Conservation (phyloP, 164 flowering plant genomes). For the Umbilicus rupestris region DNA sequence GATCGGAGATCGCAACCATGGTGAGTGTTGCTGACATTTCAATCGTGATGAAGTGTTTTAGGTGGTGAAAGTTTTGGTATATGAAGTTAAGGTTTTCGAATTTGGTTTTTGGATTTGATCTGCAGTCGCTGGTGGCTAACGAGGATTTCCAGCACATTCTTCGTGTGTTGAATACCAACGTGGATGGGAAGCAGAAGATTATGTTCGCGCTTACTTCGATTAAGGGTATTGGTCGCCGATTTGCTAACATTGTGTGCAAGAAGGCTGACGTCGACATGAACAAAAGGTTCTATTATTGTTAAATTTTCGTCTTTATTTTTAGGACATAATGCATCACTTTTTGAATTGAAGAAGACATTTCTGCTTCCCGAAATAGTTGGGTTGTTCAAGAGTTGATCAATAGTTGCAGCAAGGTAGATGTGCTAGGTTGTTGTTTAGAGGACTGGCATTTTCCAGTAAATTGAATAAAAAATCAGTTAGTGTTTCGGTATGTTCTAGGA, state of each 20-base stretch:
- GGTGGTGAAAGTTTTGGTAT: background rate
- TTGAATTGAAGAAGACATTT: no score
- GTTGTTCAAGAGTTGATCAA: no score
- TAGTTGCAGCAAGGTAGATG: no score
- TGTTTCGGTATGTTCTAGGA: no score
- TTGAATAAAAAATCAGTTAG: no score
- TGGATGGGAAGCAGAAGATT: conserved; percentile 8
- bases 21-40: background rate
- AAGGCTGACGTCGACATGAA: conserved; percentile 6
- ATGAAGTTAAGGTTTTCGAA: background rate
- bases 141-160: conserved; percentile 11
- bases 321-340: no score
- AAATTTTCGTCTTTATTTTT: no score
- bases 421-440: no score
- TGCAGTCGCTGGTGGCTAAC: conserved; percentile 9
- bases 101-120: background rate
- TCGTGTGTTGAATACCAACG: conserved; percentile 9
- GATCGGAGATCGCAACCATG: background rate
- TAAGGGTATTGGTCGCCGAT: conserved; percentile 6
- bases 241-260: conserved; percentile 9
- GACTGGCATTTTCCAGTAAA: no score
- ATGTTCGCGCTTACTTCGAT: conserved; percentile 8
- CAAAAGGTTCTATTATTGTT: background rate
- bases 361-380: no score
- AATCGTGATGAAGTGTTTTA: background rate